Base-by-base conservation (phyloP, 2,329 filamentous ascomycete genomes). In the Beauveria rudraprayagi region DNA sequence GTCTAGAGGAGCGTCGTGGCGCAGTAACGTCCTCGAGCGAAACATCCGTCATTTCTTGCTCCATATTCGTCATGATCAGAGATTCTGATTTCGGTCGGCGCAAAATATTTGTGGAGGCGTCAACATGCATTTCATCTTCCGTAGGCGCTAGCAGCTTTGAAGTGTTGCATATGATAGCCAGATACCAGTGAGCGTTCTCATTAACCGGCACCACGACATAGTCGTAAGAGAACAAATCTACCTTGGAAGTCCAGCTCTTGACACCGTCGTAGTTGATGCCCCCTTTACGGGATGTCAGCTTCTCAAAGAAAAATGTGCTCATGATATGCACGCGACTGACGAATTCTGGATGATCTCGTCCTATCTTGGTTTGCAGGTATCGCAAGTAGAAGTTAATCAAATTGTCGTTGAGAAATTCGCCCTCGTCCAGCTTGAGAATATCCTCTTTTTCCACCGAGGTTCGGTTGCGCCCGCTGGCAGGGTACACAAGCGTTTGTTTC, bases 151-250 rank as follows among this genome's bases (percentile, higher is more conserved):
- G 47, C 24, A 84, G 69, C 24, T 81, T 86, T 3, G 85, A 83
- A 2, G 93, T 81, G 68, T 99, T 96, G 81, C 91, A 96, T 57
- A 99, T 93, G 61, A 99, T 93, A 16, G 91, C 92, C 65, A 97
- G 78, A 73, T 94, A 97, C 94, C 95, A 99, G 73, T 99, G 94
- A 1, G 80, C 76, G 66, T 85, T 79, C 70, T 97, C 90, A 67
- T 96, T 95, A 71, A 99, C 91, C 0, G 94, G 94, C 7, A 99
- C 89, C 11, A 97, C 81, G 62, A 97, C 86, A 71, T 92, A 97
- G 70, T 96, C 91, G 67, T 90, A 92, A 6, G 80, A 82, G 68
- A 97, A 90, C 9, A 99, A 75, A 70, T 99, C 90, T 24, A 93
- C 81, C 66, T 87, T 91, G 40, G 88, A 81, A 0, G 94, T 97